Percentiles rank a stretch among this genome's conserved stretches.
Evolutionary conservation across 257 asterid species (phyloP).

Genomic region (Solanum sitiens): DNA sequence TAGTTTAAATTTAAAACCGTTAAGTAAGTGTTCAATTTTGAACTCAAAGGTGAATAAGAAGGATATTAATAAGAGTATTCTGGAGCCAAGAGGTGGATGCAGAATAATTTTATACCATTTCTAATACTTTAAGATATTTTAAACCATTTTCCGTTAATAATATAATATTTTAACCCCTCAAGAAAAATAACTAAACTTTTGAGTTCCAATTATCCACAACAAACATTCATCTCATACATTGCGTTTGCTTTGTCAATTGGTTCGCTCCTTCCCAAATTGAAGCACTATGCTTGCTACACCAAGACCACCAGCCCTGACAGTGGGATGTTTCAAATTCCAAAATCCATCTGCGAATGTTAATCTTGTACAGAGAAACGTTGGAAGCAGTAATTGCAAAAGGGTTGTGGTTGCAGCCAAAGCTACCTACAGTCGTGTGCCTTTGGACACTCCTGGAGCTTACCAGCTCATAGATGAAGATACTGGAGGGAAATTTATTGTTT

Average conservation of each 20-base stretch:
- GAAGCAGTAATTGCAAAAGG: background rate
- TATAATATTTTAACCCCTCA: no score
- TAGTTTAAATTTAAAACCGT: no score
- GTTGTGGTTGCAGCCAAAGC: conserved; percentile 5
- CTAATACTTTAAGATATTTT: no score
- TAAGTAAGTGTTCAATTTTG: no score
- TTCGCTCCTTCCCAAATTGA: background rate
- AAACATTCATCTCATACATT: background rate
- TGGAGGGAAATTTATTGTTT: conserved; percentile 27
- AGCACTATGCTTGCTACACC: background rate
- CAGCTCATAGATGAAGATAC: conserved; percentile 27
- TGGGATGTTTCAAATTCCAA: background rate
- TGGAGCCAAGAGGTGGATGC: no score
- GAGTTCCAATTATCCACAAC: background rate
- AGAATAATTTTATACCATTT: no score
- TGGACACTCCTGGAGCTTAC: conserved; percentile 34
- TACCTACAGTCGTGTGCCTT: conserved; percentile 12
- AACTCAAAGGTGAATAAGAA: no score
- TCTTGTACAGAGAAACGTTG: background rate
- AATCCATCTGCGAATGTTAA: background rate
- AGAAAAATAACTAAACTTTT: no score
- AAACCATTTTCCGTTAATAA: no score
- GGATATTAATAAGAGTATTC: no score
- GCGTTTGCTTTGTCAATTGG: background rate
- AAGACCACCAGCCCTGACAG: background rate